Conservation (phyloP, 2,329 filamentous ascomycete genomes). For the Calonectria hongkongensis region DNA sequence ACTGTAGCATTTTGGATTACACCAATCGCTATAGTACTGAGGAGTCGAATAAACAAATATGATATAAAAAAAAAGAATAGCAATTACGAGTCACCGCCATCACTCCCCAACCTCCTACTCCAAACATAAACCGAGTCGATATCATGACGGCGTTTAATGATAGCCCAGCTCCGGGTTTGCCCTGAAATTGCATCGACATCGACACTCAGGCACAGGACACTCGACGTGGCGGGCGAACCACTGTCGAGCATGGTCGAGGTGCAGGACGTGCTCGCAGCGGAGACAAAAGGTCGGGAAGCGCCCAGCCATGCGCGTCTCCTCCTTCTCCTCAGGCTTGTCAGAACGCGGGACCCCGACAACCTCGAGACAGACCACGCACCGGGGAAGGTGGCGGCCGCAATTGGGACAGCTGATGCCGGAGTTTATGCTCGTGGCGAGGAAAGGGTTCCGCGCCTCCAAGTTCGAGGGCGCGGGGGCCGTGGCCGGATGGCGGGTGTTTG, state of each 20-base stretch:
- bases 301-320: conserved; percentile 70
- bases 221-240: conserved; percentile 80
- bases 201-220: conserved; percentile 81
- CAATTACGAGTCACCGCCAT: background rate
- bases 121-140: background rate
- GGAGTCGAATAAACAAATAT: background rate
- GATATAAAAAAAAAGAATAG: background rate
- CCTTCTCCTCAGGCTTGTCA: conserved; percentile 72
- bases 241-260: conserved; percentile 79
- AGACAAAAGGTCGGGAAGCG: conserved; percentile 82
- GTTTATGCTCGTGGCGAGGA: conserved; percentile 74
- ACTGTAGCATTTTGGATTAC: conserved; percentile 29
- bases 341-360: conserved; percentile 79
- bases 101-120: background rate
- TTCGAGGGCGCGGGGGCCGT: conserved; percentile 50
- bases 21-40: background rate
- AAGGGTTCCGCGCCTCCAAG: conserved; percentile 69
- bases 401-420: conserved; percentile 79
- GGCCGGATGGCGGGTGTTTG: conserved; percentile 58
- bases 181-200: conserved; percentile 78
- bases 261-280: conserved; percentile 80
- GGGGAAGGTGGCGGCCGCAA: conserved; percentile 79
- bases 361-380: conserved; percentile 81
- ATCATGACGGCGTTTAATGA: conserved; percentile 51
- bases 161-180: conserved; percentile 77